Base-by-base conservation (phyloP, 129 eudicot genomes). In the Tanacetum coccineum region DNA sequence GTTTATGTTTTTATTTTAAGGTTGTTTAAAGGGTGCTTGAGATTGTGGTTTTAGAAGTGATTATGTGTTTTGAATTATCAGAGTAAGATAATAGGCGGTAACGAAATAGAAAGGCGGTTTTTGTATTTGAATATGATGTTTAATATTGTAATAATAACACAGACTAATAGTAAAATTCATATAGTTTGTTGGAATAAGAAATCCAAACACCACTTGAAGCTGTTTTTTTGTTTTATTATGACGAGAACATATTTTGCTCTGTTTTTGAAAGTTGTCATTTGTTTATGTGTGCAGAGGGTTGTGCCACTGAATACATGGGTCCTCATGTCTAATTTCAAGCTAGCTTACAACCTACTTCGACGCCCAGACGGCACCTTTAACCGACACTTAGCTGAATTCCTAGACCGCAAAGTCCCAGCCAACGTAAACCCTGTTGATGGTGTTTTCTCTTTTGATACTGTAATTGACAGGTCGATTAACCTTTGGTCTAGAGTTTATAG, bases 221-320 rank as follows among this genome's bases (percentile, higher is more conserved):
- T 32, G 39, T n/a, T 45, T 55, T n/a, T 59, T 57, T 25, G n/a
- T 57, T 1, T 0, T 71, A 46, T 71, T 60, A 28, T 56, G 66
- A 42, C 13, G 56, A n/a, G 59, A 70, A 56, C 26, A 46, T 58
- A 36, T 59, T 66, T 25, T 14, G 30, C 22, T 62, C 56, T 56
- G n/a, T 19, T 44, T 30, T 63, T 44, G 36, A 70, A 47, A 62
- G 0, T 69, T 28, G 20, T 64, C 0, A 3, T 71, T 21, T 77
- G 73, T 59, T 47, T 73, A 45, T 74, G 22, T 78, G 11, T 28
- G 25, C n/a, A 85, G 90, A 76, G 58, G 67, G 90, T 78, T 53
- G 91, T 85, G 68, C 91, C 91, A 54, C 72, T 85, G 74, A 85
- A 85, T 76, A 79, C 84, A 70, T 85, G 91, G 91, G 60, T 85